Evolutionary conservation across 805 yeast species (phyloP).

Genomic region (Saccharomycopsis sp.): DNA sequence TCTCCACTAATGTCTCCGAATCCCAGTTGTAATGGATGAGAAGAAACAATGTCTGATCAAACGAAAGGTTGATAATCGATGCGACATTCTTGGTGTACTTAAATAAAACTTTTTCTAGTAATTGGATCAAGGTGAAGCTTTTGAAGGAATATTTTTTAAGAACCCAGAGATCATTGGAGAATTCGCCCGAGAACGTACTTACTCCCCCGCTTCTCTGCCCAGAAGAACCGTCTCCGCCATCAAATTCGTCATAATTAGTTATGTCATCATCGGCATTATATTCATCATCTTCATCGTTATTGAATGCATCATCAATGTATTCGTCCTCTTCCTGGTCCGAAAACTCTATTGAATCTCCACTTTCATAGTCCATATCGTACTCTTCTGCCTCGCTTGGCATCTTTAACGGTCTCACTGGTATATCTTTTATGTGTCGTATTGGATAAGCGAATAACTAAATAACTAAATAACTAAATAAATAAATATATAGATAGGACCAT

Average conservation of each 20-base stretch:
- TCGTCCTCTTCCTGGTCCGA: slow-evolving; percentile 21
- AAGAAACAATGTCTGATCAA: slow-evolving; percentile 37
- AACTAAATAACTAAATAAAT: too few species aligned
- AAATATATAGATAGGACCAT: too few species aligned
- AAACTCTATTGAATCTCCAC: slow-evolving; percentile 27
- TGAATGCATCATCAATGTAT: neutral
- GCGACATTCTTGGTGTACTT: slow-evolving; percentile 31
- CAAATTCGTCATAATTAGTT: neutral
- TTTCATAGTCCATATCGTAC: slow-evolving; percentile 20
- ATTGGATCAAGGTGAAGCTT: slow-evolving; percentile 21
- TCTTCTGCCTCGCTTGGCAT: slow-evolving; percentile 2
- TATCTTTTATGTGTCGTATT: too few species aligned
- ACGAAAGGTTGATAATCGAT: slow-evolving; percentile 32
- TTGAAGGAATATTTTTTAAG: slow-evolving; percentile 25
- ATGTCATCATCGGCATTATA: neutral
- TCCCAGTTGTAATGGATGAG: slow-evolving; percentile 52
- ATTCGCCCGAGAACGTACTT: neutral
- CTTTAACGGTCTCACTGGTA: too few species aligned
- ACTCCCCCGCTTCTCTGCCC: neutral
- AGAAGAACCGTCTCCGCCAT: too few species aligned
- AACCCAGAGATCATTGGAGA: neutral
- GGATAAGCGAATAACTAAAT: too few species aligned
- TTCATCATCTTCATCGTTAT: neutral
- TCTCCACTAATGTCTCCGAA: slow-evolving; percentile 49
- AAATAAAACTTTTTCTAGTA: slow-evolving; percentile 25